A percentile compares a stretch with the other conserved stretches of the same genome.
Conservation (phyloP, 176 grass and related monocot species). For the Thalia dealbata region DNA sequence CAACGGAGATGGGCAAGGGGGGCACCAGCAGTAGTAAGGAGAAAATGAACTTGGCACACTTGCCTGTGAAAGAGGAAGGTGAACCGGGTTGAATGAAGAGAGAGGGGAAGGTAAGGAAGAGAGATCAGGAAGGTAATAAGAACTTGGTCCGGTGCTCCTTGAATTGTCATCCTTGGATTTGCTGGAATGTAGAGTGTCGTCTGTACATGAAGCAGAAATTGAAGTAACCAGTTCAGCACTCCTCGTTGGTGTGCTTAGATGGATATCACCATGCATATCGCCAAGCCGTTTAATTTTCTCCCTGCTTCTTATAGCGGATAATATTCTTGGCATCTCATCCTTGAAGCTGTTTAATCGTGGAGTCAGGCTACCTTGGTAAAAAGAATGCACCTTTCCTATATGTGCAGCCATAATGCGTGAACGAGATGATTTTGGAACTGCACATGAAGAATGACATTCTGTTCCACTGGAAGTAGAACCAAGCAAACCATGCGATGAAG, state of each 20-base stretch:
- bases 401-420: constrained; percentile 23
- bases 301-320: constrained; percentile 36
- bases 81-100: constrained; percentile 49
- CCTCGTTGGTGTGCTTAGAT: constrained; percentile 17
- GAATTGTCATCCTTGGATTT: constrained; percentile 24
- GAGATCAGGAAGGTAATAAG: constrained; percentile 34
- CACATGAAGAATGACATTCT: constrained; percentile 30
- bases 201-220: constrained; percentile 6
- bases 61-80: constrained; percentile 26
- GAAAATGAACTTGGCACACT: constrained; percentile 35
- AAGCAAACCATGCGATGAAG: constrained; percentile 17
- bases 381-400: constrained; percentile 26
- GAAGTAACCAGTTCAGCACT: constrained; percentile 19
- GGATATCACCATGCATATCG: constrained; percentile 27
- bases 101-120: constrained; percentile 31
- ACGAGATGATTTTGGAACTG: constrained; percentile 34
- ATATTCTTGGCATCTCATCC: constrained; percentile 40
- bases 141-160: constrained; percentile 18
- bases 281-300: constrained; percentile 42
- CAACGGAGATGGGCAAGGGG: constrained; percentile 56
- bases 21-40: constrained; percentile 96
- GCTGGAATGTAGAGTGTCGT: constrained; percentile 4
- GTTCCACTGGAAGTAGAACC: constrained; percentile 22
- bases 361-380: constrained; percentile 50
- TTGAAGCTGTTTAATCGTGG: constrained; percentile 72